Base-by-base conservation (phyloP, 352 stramenopile species). In the Lagenidium giganteum region DNA sequence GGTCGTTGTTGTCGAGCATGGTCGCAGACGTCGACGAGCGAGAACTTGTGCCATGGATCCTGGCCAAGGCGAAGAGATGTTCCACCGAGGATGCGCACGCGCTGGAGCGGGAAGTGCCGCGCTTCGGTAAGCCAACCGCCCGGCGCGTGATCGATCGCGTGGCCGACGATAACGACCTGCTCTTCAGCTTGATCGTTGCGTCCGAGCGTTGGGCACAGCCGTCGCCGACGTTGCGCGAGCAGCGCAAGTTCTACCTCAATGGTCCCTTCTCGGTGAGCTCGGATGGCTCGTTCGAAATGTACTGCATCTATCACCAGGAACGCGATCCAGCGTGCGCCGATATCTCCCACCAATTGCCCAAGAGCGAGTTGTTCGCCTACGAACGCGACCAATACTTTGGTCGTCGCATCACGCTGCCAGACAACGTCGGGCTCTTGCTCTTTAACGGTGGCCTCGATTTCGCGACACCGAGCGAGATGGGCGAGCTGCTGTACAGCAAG, bases 381-480 rank as follows among this genome's bases (percentile, higher is more conserved):
- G 23, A 21, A n/a, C 39, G 18, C 4, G 66, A 77, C 45, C 28
- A 57, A 37, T 73, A 70, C 55, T 63, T 26, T 12, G 45, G 64
- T 22, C 38, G 33, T 12, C 57, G 49, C 6, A 36, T 64, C 1
- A 24, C 26, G 17, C 52, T 77, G n/a, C 35, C 58, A 0, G 26
- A 35, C 9, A 24, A 54, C 36, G 37, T 52, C n/a, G 61, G 51
- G n/a, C 55, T 62, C 11, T 9, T 78, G 24, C 22, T 73, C 20
- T 28, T 74, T 34, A 70, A 53, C 29, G 57, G 64, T 12, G 41
- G 34, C 1, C 21, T 71, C 34, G 64, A 75, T 42, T 54, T 60
- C 29, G 32, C 51, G 36, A 75, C 61, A 13, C 20, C 40, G 1
- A 29, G 23, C 23, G 61, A 75, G 28, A 46, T 44, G 12, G 60